Percentiles rank a stretch among this genome's conserved stretches.
Conservation (phyloP, 306 rosid species). For the Hippophae tibetana region DNA sequence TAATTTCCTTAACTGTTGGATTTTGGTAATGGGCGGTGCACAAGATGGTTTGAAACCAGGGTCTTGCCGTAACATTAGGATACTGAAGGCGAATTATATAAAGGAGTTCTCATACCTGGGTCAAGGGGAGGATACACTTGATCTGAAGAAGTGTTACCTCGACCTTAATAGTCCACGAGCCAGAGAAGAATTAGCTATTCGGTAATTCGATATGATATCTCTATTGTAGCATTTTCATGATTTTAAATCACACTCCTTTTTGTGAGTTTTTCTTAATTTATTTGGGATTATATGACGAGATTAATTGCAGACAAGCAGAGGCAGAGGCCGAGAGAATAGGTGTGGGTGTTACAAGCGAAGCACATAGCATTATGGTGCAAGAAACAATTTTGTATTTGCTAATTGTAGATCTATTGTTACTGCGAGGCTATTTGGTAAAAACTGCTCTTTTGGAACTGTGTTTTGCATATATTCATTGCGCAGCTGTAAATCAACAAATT, state of each 20-base stretch:
- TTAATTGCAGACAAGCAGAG: slow-evolving; percentile 66
- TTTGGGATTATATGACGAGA: background rate
- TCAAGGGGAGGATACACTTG: slow-evolving; percentile 71
- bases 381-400: background rate
- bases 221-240: background rate
- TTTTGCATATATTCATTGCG: background rate
- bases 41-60: slow-evolving; percentile 57
- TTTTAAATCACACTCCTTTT: background rate
- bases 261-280: background rate
- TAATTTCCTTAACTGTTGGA: slow-evolving; percentile 10
- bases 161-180: slow-evolving; percentile 66
- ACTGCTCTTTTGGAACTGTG: background rate
- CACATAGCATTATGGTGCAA: slow-evolving; percentile 45
- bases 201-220: slow-evolving; percentile 24
- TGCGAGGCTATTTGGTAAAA: background rate
- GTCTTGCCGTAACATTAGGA: slow-evolving; percentile 58
- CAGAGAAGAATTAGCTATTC: slow-evolving; percentile 61
- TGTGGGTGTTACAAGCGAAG: slow-evolving; percentile 81
- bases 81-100: slow-evolving; percentile 64
- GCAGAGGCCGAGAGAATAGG: slow-evolving; percentile 87
- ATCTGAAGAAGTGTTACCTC: slow-evolving; percentile 39
- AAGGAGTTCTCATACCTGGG: slow-evolving; percentile 63
- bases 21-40: slow-evolving; percentile 1
- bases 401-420: background rate
- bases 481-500: background rate